phyloP scores from a whole-genome alignment of 1,284 basidiomycete genomes.

The Phylloporus sp. region DNA sequence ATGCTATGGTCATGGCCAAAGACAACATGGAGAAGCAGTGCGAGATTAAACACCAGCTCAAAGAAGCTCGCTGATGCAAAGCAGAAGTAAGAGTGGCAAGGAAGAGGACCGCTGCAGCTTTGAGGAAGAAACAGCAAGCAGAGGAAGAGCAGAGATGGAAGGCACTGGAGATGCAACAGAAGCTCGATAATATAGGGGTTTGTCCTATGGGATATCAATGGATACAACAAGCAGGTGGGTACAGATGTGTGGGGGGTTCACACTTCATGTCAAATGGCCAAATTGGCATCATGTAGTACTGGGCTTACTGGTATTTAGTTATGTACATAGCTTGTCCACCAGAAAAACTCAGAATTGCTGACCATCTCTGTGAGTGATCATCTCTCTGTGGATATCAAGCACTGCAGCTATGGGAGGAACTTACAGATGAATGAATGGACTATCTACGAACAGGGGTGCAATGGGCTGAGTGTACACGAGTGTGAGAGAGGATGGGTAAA shows the following conservation, averaged over 20 bases:
- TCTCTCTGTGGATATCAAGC: no score
- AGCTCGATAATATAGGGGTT: constrained; percentile 52
- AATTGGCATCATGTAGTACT: constrained; percentile 1
- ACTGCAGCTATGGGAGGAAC: no score
- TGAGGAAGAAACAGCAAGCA: constrained; percentile 42
- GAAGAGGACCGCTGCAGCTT: constrained; percentile 39
- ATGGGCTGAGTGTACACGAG: no score
- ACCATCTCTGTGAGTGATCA: no score
- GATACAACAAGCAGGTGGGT: constrained; percentile 51
- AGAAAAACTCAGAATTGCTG: no score
- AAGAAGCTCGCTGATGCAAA: constrained; percentile 31
- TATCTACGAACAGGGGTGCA: no score
- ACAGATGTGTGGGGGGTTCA: constrained; percentile 58
- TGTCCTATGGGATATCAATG: constrained; percentile 57
- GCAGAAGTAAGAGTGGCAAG: constrained; percentile 30
- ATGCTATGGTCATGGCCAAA: constrained; percentile 24
- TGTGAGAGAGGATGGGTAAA: no score
- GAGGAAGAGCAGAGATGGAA: constrained; percentile 40
- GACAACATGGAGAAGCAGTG: constrained; percentile 16
- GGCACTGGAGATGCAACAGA: constrained; percentile 46
- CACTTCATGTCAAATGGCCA: constrained; percentile 49
- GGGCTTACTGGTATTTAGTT: no score
- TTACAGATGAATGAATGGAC: no score
- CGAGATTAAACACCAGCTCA: constrained; percentile 28
- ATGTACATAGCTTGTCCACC: no score